Conservation (phyloP, 2,329 filamentous ascomycete species). For the Aspergillus quadrilineatus region DNA sequence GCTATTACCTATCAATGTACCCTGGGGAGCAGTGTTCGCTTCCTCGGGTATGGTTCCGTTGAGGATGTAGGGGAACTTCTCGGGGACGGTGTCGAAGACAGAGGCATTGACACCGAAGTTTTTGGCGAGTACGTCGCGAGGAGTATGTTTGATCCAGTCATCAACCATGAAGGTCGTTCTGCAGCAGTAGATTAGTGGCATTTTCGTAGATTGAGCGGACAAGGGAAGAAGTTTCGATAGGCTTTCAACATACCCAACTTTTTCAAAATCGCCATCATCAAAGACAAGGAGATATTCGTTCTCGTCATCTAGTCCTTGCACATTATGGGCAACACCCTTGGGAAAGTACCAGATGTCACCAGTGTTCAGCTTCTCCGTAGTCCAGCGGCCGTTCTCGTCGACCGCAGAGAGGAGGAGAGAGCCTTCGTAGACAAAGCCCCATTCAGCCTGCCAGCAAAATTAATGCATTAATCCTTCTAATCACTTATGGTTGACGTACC, state of each 20-base stretch:
- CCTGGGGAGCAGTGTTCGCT: conserved; percentile 46
- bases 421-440: conserved; percentile 43
- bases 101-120: conserved; percentile 65
- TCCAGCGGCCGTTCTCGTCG: conserved; percentile 57
- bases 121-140: conserved; percentile 61
- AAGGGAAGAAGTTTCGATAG: not conserved
- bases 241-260: conserved; percentile 49
- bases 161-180: conserved; percentile 71
- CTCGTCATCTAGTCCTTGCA: conserved; percentile 62
- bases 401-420: conserved; percentile 60
- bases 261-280: conserved; percentile 66
- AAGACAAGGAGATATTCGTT: conserved; percentile 68
- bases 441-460: conserved; percentile 1
- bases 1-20: conserved; percentile 55
- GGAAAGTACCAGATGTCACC: conserved; percentile 69
- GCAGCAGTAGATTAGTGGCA: not conserved
- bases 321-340: conserved; percentile 62
- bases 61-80: conserved; percentile 61
- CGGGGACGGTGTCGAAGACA: conserved; percentile 60
- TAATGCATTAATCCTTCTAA: too few species aligned
- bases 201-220: not conserved
- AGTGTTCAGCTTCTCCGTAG: conserved; percentile 53
- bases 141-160: conserved; percentile 65
- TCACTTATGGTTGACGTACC: conserved; percentile 41
- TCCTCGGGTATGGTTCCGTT: conserved; percentile 54